These are phyloP conservation scores for Malus sieversii DNA, from an alignment of 306 rosid genomes.

Conservation along the genomic window DNA sequence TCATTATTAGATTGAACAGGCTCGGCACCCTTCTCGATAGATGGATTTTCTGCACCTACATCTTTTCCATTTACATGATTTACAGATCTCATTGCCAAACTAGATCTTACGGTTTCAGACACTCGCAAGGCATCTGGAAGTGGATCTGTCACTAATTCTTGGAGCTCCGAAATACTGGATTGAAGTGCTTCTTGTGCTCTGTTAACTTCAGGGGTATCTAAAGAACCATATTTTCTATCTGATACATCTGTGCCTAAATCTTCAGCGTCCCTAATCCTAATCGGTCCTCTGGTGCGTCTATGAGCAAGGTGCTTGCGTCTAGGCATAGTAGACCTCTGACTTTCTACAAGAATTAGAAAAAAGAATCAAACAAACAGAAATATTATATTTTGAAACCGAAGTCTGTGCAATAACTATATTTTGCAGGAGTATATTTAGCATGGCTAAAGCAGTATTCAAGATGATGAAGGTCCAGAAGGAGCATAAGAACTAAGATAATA, in stretches of 20 bases:
- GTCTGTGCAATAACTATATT: not conserved
- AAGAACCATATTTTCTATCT: slow-evolving; percentile 5
- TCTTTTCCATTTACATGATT: slow-evolving; percentile 8
- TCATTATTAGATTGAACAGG: slow-evolving; percentile 26
- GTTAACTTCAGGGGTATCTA: slow-evolving; percentile 34
- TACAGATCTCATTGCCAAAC: slow-evolving; percentile 29
- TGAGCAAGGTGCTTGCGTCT: slow-evolving; percentile 36
- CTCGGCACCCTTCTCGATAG: slow-evolving; percentile 20
- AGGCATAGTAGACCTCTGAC: slow-evolving; percentile 14
- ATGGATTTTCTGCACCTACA: slow-evolving; percentile 17
- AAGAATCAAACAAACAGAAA: not conserved
- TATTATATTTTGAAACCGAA: not conserved
- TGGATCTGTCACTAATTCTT: slow-evolving; percentile 58
- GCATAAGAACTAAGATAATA: not conserved
- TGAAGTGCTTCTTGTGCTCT: slow-evolving; percentile 54
- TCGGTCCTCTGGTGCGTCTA: slow-evolving; percentile 38
- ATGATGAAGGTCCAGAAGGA: too few relatives aligned
- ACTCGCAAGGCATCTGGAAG: slow-evolving; percentile 55
- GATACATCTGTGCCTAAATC: slow-evolving; percentile 17
- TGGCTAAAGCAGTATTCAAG: not conserved
- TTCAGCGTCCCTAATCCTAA: slow-evolving; percentile 35
- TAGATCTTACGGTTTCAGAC: slow-evolving; percentile 37
- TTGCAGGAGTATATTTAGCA: not conserved
- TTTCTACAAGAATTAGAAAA: slow-evolving; percentile 20
- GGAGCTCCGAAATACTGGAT: slow-evolving; percentile 51